Base-by-base conservation (phyloP, 2,329 filamentous ascomycete genomes). In the Colletotrichum cordylinicola region DNA sequence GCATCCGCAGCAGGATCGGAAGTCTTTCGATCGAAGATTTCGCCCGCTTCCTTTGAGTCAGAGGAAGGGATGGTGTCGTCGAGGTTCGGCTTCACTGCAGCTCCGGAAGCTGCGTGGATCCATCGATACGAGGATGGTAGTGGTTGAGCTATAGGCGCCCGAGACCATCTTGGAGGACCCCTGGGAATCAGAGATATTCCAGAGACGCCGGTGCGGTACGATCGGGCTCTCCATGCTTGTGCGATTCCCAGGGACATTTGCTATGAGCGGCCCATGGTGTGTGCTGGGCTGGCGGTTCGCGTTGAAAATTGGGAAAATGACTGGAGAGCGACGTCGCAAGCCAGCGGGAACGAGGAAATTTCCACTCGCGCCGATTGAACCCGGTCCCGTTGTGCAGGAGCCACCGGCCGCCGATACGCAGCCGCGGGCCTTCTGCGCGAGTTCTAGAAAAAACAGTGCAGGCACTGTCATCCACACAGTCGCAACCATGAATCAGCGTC, bases 211-310 rank as follows among this genome's bases (percentile, higher is more conserved):
- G 79, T 80, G 79, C 79, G 81, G 78, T 81, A 84, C 78, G 81
- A 80, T 81, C 83, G 82, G 80, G 82, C 83, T 83, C 86, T 85
- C 86, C 85, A 86, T 82, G 83, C 76, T 80, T 83, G 82, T 78
- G 83, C 84, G 84, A 86, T 84, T 83, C 86, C 85, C 82, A 86
- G 82, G 82, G 83, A 86, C 87, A 88, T 88, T 84, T 80, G 81
- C 85, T 84, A 87, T 86, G 79, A 82, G 73, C 72, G 79, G 80
- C 74, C 78, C 86, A 88, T 88, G 65, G 77, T 83, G 76, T 43
- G 35, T 68, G 61, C 55, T 37, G 72, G 72, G 72, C 75, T 71
- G 7, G 61, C 62, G 65, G 61, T 58, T 74, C 48, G 31, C 58
- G 37, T 76, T 60, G 37, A 58, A 24, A 13, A 10, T 56, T 43